These are phyloP conservation scores for Alternaria tenuissima DNA, from an alignment of 2,329 filamentous ascomycete species.

Conservation along the genomic window DNA sequence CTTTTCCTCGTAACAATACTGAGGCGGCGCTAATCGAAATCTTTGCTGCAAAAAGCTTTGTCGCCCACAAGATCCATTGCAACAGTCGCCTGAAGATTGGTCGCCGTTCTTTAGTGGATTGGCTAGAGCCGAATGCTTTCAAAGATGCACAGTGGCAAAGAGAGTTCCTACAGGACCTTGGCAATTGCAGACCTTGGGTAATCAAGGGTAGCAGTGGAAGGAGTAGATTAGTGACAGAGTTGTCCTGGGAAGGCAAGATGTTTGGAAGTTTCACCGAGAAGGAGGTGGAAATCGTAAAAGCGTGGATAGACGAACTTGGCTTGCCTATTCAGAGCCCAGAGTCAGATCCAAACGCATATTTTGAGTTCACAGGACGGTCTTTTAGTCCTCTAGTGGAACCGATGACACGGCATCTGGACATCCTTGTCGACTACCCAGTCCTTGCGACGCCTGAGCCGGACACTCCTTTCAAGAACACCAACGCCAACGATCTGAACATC, in stretches of 20 bases:
- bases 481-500: not conserved
- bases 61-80: constrained; percentile 54
- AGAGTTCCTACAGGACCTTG: constrained; percentile 50
- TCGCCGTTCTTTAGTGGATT: constrained; percentile 49
- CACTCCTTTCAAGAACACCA: not conserved
- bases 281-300: constrained; percentile 50
- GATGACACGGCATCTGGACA: constrained; percentile 9
- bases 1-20: constrained; percentile 18
- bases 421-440: constrained; percentile 21
- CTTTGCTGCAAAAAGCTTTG: constrained; percentile 51
- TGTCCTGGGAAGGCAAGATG: constrained; percentile 59
- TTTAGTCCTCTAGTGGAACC: not conserved
- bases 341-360: constrained; percentile 27
- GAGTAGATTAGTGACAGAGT: constrained; percentile 54
- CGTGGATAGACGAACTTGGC: constrained; percentile 53
- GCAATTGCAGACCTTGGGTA: constrained; percentile 53
- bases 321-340: not conserved
- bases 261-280: constrained; percentile 59
- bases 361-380: constrained; percentile 26
- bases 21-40: constrained; percentile 35
- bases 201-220: constrained; percentile 50
- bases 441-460: constrained; percentile 3
- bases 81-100: constrained; percentile 53
- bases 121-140: constrained; percentile 52
- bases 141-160: constrained; percentile 42